Percentiles rank a stretch among this genome's conserved stretches.
phyloP scores from a whole-genome alignment of 371 early-diverging fungal species.

The Circinella umbellata region DNA sequence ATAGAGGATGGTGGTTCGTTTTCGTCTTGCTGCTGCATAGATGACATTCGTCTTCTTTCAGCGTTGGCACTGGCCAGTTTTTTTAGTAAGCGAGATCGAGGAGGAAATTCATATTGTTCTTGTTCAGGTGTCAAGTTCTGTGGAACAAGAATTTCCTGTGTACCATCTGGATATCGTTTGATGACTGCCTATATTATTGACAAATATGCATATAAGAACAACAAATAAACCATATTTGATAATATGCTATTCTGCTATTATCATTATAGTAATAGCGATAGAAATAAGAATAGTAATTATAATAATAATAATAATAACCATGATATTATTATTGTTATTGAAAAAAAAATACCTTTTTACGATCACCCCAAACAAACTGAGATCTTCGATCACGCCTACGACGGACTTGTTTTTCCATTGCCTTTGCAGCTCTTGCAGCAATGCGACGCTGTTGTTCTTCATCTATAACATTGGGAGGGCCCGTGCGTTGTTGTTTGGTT shows the following conservation, averaged over 20 bases:
- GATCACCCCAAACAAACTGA: constrained; percentile 43
- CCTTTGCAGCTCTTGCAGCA: constrained; percentile 38
- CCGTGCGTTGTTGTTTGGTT: constrained; percentile 38
- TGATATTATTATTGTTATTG: too few species aligned
- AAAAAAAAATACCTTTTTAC: constrained; percentile 33
- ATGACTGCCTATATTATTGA: constrained; percentile 34
- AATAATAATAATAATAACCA: too few species aligned
- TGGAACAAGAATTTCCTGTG: constrained; percentile 50
- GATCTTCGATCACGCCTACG: constrained; percentile 39
- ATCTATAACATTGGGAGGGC: constrained; percentile 22
- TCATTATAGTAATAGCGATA: too few species aligned
- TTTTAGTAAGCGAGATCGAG: constrained; percentile 45
- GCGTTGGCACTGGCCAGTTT: constrained; percentile 39
- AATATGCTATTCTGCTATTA: background rate
- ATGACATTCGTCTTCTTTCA: constrained; percentile 25
- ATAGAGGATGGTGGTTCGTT: background rate
- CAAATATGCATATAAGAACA: background rate
- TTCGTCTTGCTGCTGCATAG: background rate
- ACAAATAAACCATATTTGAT: background rate
- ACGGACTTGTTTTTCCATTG: constrained; percentile 44
- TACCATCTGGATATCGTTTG: constrained; percentile 46
- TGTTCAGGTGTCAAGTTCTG: constrained; percentile 52
- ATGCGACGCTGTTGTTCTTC: constrained; percentile 38
- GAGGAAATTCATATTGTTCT: constrained; percentile 54
- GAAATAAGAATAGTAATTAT: too few species aligned